Evolutionary conservation across 2,329 filamentous ascomycete genomes (phyloP).

Genomic region (Magnaporthiopsis rhizophila): DNA sequence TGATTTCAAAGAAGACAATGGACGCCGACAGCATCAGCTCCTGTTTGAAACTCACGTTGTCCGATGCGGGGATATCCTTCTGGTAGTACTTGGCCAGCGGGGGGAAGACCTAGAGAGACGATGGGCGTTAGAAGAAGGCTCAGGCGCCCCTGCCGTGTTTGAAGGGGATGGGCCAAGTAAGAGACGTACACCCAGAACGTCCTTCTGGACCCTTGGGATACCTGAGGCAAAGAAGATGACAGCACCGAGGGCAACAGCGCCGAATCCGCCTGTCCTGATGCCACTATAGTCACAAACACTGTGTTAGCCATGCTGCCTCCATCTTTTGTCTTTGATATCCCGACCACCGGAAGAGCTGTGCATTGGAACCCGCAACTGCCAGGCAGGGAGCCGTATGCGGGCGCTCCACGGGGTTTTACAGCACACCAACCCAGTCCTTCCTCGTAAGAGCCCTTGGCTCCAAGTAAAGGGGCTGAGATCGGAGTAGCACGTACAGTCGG

Average conservation of each 20-base stretch:
- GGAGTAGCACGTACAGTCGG: conserved; percentile 39
- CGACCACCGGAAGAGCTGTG: conserved; percentile 5
- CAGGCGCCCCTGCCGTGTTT: background rate
- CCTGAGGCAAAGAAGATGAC: conserved; percentile 55
- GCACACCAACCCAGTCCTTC: background rate
- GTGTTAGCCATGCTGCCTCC: conserved; percentile 2
- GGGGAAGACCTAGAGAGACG: conserved; percentile 41
- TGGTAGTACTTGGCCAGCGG: conserved; percentile 41
- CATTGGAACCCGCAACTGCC: background rate
- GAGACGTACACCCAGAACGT: conserved; percentile 47
- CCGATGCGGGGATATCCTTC: conserved; percentile 48
- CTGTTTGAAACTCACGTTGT: conserved; percentile 50
- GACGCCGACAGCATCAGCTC: no score
- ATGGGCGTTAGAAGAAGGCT: background rate
- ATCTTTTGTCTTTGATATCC: background rate
- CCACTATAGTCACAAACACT: conserved; percentile 30
- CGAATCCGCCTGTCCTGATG: conserved; percentile 44
- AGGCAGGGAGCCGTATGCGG: background rate
- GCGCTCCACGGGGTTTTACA: background rate
- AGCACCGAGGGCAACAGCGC: conserved; percentile 48
- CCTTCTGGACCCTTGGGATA: conserved; percentile 50
- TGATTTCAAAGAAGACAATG: background rate
- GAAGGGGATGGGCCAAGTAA: conserved; percentile 10
- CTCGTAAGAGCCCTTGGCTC: background rate
- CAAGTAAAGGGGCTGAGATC: background rate